Evolutionary conservation across 2,329 filamentous ascomycete species (phyloP), one percentile per base, ranked within the genome.

Genomic region (Xylogone sp.): DNA sequence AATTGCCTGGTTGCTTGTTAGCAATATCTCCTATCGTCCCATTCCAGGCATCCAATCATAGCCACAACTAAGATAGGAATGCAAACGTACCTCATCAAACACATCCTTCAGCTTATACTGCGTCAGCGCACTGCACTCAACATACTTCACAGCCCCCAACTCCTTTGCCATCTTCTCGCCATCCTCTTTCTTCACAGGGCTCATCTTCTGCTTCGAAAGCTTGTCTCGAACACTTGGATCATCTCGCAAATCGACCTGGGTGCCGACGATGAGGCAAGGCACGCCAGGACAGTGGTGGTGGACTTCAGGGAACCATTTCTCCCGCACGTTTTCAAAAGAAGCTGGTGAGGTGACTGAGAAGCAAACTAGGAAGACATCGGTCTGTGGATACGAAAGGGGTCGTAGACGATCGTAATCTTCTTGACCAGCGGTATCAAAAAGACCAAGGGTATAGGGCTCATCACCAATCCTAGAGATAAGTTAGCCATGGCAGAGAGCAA

Each of bases 101-200:
- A 99, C 94, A 68, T 97, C 94, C 80, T 99, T 99, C 60, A 99
- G 76, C 75, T 97, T 97, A 76, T 92, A 97, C 77, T 99, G 94
- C 56, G 94, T 97, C 71, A 99, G 76, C 52, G 94, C 94, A 68
- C 92, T 97, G 77, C 94, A 99, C 76, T 99, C 94, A 58, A 97
- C 94, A 65, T 99, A 99, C 78, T 97, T 97, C 64, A 99, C 90
- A 4, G 94, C 94, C 56, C 91, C 91, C n/a, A 97, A 76, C 57
- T 97, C 93, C 77, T 93, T 96, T 2, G 94, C 93, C 90, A 97
- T 97, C 62, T 85, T 81, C 71, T 97, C 93, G 49, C 94, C 94
- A 60, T 97, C 92, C 71, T 96, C 91, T 71, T 88, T 91, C 68
- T 84, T 83, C 55, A 99, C 92, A 2, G 93, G 93, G 50, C 83